A percentile compares a stretch with the other conserved stretches of the same genome.
Conservation (phyloP, 192 early-diverging fungal genomes). For the Allomyces macrogynus region DNA sequence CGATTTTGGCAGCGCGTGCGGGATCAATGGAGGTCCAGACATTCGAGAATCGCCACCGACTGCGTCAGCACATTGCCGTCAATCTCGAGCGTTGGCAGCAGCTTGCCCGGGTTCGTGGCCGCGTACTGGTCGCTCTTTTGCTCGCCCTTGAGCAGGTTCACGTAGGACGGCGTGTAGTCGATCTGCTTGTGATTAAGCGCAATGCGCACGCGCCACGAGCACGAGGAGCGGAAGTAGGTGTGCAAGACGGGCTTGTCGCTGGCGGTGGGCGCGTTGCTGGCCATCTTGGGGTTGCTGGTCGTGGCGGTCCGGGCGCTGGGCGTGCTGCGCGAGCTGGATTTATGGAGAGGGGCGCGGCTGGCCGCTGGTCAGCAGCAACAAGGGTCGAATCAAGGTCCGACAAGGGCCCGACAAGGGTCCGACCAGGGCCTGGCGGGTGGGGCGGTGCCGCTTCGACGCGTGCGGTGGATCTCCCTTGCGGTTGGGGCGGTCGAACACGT, state of each 20-base stretch:
- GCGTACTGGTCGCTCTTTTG: slow-evolving; percentile 36
- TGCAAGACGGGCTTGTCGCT: slow-evolving; percentile 34
- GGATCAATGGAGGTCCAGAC: neutral
- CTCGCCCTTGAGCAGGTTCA: slow-evolving; percentile 58
- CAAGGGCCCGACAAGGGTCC: too few species aligned
- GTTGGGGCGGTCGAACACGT: too few species aligned
- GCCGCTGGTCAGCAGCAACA: too few species aligned
- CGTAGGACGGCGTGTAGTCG: slow-evolving; percentile 32
- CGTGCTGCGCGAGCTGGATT: too few species aligned
- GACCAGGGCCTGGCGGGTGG: too few species aligned
- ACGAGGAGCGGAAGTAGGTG: slow-evolving; percentile 56
- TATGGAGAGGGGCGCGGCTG: too few species aligned
- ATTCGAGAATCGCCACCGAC: slow-evolving; percentile 68
- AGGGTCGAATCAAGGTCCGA: too few species aligned
- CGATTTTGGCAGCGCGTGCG: too few species aligned
- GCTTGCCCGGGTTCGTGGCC: slow-evolving; percentile 39
- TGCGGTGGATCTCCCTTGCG: too few species aligned
- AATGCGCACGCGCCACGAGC: slow-evolving; percentile 52
- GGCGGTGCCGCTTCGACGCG: too few species aligned
- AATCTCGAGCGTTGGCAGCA: slow-evolving; percentile 46
- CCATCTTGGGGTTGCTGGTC: too few species aligned
- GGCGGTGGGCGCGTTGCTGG: neutral
- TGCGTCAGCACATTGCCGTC: slow-evolving; percentile 35
- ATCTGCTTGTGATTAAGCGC: slow-evolving; percentile 58
- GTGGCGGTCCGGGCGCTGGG: too few species aligned